phyloP scores from a whole-genome alignment of 352 stramenopile species.

The Elongisporangium undulatum region DNA sequence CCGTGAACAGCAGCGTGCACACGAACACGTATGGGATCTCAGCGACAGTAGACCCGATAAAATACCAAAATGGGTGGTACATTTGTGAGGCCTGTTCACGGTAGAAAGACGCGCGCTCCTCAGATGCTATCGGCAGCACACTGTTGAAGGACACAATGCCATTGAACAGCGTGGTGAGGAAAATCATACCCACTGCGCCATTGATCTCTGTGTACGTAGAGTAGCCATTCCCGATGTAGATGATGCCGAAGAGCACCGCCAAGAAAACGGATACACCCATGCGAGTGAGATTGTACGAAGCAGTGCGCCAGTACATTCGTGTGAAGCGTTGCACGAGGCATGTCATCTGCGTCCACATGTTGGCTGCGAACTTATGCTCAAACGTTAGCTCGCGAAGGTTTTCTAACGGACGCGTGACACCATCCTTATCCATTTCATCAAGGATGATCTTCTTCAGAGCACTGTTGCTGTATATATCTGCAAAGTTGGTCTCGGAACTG shows the following conservation, averaged over 20 bases:
- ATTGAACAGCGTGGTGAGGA: conserved; percentile 74
- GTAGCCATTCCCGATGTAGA: conserved; percentile 31
- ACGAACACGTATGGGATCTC: conserved; percentile 22
- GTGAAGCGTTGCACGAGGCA: conserved; percentile 48
- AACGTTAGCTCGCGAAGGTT: conserved; percentile 20
- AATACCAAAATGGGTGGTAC: conserved; percentile 67
- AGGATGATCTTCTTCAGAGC: conserved; percentile 14
- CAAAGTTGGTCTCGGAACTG: conserved; percentile 21
- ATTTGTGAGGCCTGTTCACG: conserved; percentile 75
- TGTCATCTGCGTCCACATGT: conserved; percentile 16
- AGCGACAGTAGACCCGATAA: conserved; percentile 32
- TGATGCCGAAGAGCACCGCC: conserved; percentile 55
- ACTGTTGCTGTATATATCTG: conserved; percentile 17
- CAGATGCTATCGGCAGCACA: conserved; percentile 62
- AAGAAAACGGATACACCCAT: conserved; percentile 36
- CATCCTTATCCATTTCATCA: conserved; percentile 17
- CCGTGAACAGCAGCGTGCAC: conserved; percentile 14
- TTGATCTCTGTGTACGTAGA: conserved; percentile 33
- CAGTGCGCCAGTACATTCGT: conserved; percentile 71
- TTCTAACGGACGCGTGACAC: conserved; percentile 7
- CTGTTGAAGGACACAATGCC: conserved; percentile 68
- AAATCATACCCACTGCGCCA: conserved; percentile 67
- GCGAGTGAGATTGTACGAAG: conserved; percentile 73
- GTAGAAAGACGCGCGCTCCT: conserved; percentile 86
- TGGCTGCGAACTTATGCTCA: conserved; percentile 23